Conservation (phyloP, 225 moss, liverwort and hornwort species). For the Marchantia polymorpha region DNA sequence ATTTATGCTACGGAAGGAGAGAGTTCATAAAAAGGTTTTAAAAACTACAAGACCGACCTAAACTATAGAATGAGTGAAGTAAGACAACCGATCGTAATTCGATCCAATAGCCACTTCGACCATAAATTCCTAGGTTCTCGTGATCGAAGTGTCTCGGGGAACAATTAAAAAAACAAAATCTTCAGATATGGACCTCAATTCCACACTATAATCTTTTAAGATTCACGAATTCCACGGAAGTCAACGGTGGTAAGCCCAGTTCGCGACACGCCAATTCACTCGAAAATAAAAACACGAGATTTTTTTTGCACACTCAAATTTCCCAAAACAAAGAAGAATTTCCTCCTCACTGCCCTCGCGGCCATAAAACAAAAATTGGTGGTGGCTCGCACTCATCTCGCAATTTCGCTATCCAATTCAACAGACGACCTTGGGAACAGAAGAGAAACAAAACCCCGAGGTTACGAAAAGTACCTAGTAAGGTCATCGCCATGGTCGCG, state of each 20-base stretch:
- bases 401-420: background rate
- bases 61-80: background rate
- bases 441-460: background rate
- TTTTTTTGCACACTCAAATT: too few species aligned
- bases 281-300: background rate
- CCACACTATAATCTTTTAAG: background rate
- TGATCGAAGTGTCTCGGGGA: background rate
- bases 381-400: background rate
- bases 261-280: conserved; percentile 1
- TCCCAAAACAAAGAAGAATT: background rate
- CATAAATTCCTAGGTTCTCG: background rate
- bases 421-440: background rate
- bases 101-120: background rate
- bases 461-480: background rate
- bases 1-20: background rate
- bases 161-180: background rate
- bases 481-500: conserved; percentile 16
- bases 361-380: background rate
- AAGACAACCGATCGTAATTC: background rate
- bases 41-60: background rate
- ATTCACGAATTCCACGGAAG: background rate
- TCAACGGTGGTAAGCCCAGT: background rate
- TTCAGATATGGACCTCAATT: background rate
- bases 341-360: background rate
- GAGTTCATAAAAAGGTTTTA: background rate